Conservation (phyloP, 106 monocot species). For the Posidonia australis region DNA sequence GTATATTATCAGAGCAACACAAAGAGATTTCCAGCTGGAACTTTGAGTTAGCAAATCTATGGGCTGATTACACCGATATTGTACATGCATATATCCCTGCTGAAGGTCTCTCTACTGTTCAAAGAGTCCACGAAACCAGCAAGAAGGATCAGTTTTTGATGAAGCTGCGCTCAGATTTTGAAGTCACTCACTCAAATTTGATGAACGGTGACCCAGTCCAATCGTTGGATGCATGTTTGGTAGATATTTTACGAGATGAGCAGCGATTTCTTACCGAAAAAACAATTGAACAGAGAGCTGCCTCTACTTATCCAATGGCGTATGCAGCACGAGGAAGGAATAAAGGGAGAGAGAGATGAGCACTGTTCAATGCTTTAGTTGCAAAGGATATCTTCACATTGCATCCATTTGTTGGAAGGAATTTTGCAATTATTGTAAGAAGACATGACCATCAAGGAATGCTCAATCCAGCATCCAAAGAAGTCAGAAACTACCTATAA, state of each 20-base stretch:
- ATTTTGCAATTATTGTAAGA: conserved; percentile 2
- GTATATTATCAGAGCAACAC: conserved; percentile 9
- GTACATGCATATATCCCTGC: neutral
- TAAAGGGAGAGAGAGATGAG: conserved; percentile 4
- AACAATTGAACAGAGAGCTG: too few relatives aligned
- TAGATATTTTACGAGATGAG: neutral
- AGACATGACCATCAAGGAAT: neutral
- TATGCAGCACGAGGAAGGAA: neutral
- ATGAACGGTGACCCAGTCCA: neutral
- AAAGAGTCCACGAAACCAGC: neutral
- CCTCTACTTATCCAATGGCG: neutral
- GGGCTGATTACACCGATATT: neutral
- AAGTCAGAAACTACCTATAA: neutral
- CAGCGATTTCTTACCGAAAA: neutral
- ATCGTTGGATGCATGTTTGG: neutral
- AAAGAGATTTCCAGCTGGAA: conserved; percentile 6
- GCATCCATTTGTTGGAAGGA: too few relatives aligned
- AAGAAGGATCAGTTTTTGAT: conserved; percentile 8
- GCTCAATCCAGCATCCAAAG: neutral
- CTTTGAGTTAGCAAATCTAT: neutral
- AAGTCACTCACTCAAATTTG: neutral
- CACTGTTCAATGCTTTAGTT: neutral
- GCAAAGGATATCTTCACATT: too few relatives aligned
- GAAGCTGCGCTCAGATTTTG: neutral
- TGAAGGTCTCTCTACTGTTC: neutral